Percentiles rank a stretch among this genome's conserved stretches.
Evolutionary conservation across 345 rosid genomes (phyloP).

Genomic region (Gossypium ekmanianum): DNA sequence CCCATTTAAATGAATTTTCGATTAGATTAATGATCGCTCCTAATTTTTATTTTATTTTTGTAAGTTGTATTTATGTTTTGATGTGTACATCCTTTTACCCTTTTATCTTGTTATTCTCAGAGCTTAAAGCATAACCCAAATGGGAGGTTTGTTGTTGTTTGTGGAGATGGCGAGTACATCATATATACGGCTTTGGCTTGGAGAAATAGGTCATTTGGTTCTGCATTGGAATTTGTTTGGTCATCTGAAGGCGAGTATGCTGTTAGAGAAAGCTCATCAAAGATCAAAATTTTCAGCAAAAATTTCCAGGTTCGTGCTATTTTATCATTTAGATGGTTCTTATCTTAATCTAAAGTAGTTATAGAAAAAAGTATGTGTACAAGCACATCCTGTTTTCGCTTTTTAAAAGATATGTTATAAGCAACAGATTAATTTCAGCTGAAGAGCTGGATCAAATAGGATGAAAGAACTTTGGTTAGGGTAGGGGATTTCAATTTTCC

Average conservation of each 20-base stretch:
- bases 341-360: background rate
- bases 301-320: slow-evolving; percentile 74
- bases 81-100: background rate
- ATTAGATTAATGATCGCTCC: background rate
- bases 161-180: slow-evolving; percentile 98
- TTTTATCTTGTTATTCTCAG: slow-evolving; percentile 33
- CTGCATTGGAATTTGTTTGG: slow-evolving; percentile 95
- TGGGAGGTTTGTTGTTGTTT: slow-evolving; percentile 95
- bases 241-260: slow-evolving; percentile 98
- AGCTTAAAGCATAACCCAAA: slow-evolving; percentile 97
- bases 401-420: background rate
- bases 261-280: slow-evolving; percentile 93
- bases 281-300: slow-evolving; percentile 86
- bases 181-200: slow-evolving; percentile 98
- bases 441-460: background rate
- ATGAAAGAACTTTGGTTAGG: background rate
- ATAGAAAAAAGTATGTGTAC: background rate
- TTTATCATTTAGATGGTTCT: background rate
- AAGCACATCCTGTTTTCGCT: background rate
- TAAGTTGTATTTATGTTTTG: background rate
- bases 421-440: background rate
- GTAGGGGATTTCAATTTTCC: background rate
- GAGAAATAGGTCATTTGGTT: slow-evolving; percentile 99
- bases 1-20: slow-evolving; percentile 9
- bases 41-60: background rate